Conservation (phyloP, 495 filamentous ascomycete species). For the Aspergillus sclerotioniger region DNA sequence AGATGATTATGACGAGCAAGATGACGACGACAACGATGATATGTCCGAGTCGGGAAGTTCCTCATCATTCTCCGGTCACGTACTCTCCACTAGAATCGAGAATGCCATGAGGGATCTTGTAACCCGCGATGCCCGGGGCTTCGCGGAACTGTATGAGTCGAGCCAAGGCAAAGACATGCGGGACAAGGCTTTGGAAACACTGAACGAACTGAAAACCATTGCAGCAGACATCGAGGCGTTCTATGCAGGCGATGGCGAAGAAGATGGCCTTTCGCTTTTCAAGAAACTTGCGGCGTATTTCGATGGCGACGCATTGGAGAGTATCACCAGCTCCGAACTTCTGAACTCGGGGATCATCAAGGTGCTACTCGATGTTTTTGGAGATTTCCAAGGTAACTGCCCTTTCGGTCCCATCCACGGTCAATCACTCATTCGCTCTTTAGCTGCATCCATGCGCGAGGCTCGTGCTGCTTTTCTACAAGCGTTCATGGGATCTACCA, state of each 20-base stretch:
- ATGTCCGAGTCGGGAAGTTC: conserved; percentile 68
- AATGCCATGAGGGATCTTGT: conserved; percentile 72
- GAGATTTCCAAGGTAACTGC: conserved; percentile 50
- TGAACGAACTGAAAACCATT: conserved; percentile 68
- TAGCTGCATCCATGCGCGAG: conserved; percentile 37
- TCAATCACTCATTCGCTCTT: not conserved
- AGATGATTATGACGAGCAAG: conserved; percentile 58
- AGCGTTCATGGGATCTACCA: conserved; percentile 84
- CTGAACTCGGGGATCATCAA: conserved; percentile 86
- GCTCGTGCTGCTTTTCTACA: conserved; percentile 84
- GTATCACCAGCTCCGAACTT: conserved; percentile 95
- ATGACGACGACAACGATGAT: conserved; percentile 61
- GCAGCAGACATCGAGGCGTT: conserved; percentile 67
- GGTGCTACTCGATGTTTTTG: conserved; percentile 78
- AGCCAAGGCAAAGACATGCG: conserved; percentile 70
- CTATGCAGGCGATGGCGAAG: conserved; percentile 52
- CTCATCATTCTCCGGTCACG: conserved; percentile 50
- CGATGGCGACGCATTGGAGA: conserved; percentile 80
- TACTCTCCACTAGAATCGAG: conserved; percentile 46
- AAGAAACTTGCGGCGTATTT: conserved; percentile 80
- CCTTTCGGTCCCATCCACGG: conserved; percentile 5
- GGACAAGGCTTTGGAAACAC: conserved; percentile 71
- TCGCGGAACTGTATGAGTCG: conserved; percentile 79
- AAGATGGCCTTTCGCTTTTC: conserved; percentile 63
- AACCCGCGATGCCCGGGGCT: conserved; percentile 69